phyloP scores from a whole-genome alignment of 73 alveolate species.

The Tetrahymena malaccensis region DNA sequence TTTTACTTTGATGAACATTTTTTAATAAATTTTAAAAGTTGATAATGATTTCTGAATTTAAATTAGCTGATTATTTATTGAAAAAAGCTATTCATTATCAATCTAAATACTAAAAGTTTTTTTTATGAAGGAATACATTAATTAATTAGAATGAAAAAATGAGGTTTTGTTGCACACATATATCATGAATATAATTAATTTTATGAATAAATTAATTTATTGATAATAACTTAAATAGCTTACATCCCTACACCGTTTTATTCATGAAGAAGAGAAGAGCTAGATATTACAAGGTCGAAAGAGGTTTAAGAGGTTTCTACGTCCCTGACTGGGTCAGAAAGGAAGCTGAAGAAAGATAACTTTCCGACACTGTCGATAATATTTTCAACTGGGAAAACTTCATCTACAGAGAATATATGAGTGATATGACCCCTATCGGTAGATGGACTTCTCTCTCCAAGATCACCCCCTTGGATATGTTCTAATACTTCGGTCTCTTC shows the following conservation, averaged over 20 bases:
- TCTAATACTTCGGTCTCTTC: conserved; percentile 18
- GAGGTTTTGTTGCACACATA: not conserved
- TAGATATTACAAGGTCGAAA: conserved; percentile 38
- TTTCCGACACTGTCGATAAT: conserved; percentile 24
- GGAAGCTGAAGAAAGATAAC: conserved; percentile 33
- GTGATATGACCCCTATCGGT: conserved; percentile 43
- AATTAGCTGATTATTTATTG: no score
- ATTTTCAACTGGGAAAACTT: conserved; percentile 36
- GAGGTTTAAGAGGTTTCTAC: conserved; percentile 36
- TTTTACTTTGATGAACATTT: no score
- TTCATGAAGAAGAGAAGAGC: conserved; percentile 42
- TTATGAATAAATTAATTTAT: not conserved
- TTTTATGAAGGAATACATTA: not conserved
- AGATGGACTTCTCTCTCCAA: conserved; percentile 23
- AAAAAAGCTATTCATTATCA: no score
- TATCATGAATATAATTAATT: not conserved
- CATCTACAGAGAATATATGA: conserved; percentile 18
- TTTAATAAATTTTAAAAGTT: no score
- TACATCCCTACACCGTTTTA: conserved; percentile 32
- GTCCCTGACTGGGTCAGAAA: conserved; percentile 38
- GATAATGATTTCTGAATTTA: no score
- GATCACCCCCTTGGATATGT: conserved; percentile 14
- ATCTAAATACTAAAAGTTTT: no score
- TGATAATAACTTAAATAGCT: not conserved
- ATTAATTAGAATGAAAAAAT: no score